A percentile compares a stretch with the other conserved stretches of the same genome.
phyloP scores from a whole-genome alignment of 1,284 basidiomycete genomes.

The Pholiota adiposa region DNA sequence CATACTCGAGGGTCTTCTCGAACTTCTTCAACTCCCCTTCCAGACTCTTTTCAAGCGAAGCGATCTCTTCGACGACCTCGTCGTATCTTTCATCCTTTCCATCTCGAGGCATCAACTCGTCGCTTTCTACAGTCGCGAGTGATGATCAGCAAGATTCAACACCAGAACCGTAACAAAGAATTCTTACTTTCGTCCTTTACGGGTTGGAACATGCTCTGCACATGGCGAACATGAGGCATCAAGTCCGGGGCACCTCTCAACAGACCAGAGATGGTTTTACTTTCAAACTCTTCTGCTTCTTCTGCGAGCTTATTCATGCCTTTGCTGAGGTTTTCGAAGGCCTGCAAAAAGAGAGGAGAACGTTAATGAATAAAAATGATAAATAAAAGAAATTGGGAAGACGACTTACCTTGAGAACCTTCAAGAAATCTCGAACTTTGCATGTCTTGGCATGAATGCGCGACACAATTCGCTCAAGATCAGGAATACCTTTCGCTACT shows the following conservation, averaged over 20 bases:
- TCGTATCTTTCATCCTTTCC: slow-evolving; percentile 91
- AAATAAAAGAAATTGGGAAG: background rate
- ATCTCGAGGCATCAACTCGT: slow-evolving; percentile 74
- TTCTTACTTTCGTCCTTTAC: slow-evolving; percentile 60
- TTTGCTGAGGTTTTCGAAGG: slow-evolving; percentile 75
- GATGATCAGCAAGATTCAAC: slow-evolving; percentile 4
- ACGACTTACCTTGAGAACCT: slow-evolving; percentile 66
- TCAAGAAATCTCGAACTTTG: slow-evolving; percentile 84
- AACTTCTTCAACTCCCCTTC: slow-evolving; percentile 61
- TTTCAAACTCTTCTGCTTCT: slow-evolving; percentile 74
- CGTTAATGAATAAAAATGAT: background rate
- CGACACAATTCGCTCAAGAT: slow-evolving; percentile 92
- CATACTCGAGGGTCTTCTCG: slow-evolving; percentile 29
- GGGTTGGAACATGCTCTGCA: slow-evolving; percentile 73
- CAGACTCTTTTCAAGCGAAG: slow-evolving; percentile 70
- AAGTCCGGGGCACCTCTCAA: slow-evolving; percentile 85
- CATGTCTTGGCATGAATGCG: slow-evolving; percentile 92
- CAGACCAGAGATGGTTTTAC: slow-evolving; percentile 74
- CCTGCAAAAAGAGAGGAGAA: slow-evolving; percentile 42
- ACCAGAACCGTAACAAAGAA: background rate
- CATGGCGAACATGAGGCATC: slow-evolving; percentile 66
- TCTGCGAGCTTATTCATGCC: slow-evolving; percentile 70
- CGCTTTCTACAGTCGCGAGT: slow-evolving; percentile 44
- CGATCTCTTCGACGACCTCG: slow-evolving; percentile 71
- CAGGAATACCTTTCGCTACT: slow-evolving; percentile 82